Base-by-base conservation (phyloP, 1,139 yeast species). In the Saccharomycopsis crataegensis region DNA sequence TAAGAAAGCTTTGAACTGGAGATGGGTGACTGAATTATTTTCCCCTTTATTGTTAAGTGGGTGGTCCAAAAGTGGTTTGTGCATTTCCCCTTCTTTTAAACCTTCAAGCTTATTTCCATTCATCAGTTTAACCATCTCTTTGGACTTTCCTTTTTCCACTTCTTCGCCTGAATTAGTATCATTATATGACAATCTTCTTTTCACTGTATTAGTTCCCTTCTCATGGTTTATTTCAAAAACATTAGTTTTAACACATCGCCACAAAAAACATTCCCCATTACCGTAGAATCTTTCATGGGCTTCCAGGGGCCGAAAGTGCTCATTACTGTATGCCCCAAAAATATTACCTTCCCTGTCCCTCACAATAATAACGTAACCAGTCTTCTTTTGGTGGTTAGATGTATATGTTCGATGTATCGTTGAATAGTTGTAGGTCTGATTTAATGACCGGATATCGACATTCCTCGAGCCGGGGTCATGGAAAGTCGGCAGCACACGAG, bases 211-310 rank as follows among this genome's bases (percentile, higher is more conserved):
- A 22, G 28, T 14, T 40, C 17, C 16, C 9, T 9, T 12, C n/a
- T 40, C 43, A 43, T 43, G 46, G 5, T 12, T 33, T 12, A 43
- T 28, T 43, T 43, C 37, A 31, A 43, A 43, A 5, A 9, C 16
- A 38, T 42, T 67, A 8, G 68, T 72, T 43, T 62, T 65, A 57
- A 80, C 85, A 41, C 76, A 65, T 62, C 86, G 87, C 97, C 97
- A 93, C 40, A 93, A 74, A 62, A 91, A 90, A 64, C 98, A 89
- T 67, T 93, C 97, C 1, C 98, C 97, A 67, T 90, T 91, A 1
- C 99, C 99, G 62, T 83, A 86, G 68, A 83, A 93, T 56, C 90
- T 74, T 63, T 79, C 78, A 50, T 81, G 82, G 49, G 84, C 90
- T 61, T 83, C 75, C 4, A 90, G 84, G 12, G 50, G 43, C 58